Conservation (phyloP, 2,329 filamentous ascomycete species). For the Nemania sp. region DNA sequence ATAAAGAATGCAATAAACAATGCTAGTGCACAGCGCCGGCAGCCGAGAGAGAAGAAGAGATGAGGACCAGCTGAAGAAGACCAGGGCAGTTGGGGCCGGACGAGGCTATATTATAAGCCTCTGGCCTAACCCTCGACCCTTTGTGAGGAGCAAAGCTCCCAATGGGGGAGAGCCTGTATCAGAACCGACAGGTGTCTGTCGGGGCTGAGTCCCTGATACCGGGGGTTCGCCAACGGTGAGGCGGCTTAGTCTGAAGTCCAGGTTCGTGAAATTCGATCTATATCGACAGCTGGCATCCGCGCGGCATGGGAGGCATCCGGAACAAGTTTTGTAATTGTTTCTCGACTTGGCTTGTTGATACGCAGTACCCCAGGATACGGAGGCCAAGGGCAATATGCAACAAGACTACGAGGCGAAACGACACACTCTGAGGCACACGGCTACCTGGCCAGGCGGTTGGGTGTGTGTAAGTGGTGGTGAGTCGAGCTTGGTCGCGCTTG, state of each 20-base stretch:
- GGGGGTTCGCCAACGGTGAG: conserved; percentile 44
- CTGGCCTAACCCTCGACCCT: conserved; percentile 37
- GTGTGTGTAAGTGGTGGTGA: conserved; percentile 13
- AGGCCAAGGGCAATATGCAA: conserved; percentile 26
- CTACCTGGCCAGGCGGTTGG: too few relatives aligned
- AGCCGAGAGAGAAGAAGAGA: conserved; percentile 38
- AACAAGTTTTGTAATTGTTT: conserved; percentile 1
- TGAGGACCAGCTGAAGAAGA: conserved; percentile 34
- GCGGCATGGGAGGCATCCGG: conserved; percentile 46
- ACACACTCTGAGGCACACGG: conserved; percentile 25
- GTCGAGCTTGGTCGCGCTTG: conserved; percentile 19
- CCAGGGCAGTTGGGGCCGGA: conserved; percentile 22
- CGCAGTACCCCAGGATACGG: not conserved
- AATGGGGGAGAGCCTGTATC: conserved; percentile 47
- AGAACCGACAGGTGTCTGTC: conserved; percentile 42
- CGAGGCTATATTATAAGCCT: conserved; percentile 45
- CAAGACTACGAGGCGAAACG: conserved; percentile 23
- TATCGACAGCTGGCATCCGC: conserved; percentile 58
- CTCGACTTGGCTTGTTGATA: conserved; percentile 15
- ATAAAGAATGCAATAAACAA: conserved; percentile 57
- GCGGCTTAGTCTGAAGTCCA: conserved; percentile 52
- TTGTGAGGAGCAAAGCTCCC: conserved; percentile 41
- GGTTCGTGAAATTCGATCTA: conserved; percentile 55
- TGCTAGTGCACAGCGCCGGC: conserved; percentile 55
- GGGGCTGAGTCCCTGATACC: conserved; percentile 46